Evolutionary conservation across 164 flowering plant species (phyloP).

Genomic region (Protea cynaroides): DNA sequence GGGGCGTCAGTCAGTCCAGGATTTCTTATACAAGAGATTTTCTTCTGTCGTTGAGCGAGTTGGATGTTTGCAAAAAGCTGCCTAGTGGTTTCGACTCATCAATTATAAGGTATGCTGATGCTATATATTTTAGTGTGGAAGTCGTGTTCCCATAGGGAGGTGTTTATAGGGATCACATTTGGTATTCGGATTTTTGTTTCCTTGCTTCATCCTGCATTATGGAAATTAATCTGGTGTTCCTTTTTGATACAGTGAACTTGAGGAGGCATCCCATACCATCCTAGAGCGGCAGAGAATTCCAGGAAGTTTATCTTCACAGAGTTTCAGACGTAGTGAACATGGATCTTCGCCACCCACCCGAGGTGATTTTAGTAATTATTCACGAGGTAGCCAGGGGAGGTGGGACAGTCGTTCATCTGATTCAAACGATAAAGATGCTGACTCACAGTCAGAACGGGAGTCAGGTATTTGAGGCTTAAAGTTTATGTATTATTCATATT

Average conservation of each 20-base stretch:
- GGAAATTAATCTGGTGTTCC: slow-evolving; percentile 1
- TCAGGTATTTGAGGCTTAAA: slow-evolving; percentile 34
- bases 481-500: too few relatives aligned
- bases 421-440: slow-evolving; percentile 66
- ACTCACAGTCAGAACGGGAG: slow-evolving; percentile 66
- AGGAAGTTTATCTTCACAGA: slow-evolving; percentile 48
- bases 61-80: slow-evolving; percentile 67
- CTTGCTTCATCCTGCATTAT: not conserved
- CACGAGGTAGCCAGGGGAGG: slow-evolving; percentile 62
- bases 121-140: too few relatives aligned
- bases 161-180: not conserved
- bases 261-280: slow-evolving; percentile 34
- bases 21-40: slow-evolving; percentile 66
- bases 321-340: slow-evolving; percentile 59
- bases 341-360: slow-evolving; percentile 74
- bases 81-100: slow-evolving; percentile 64
- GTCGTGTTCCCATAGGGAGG: too few relatives aligned
- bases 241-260: slow-evolving; percentile 62
- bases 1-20: too few relatives aligned
- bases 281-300: slow-evolving; percentile 51
- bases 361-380: slow-evolving; percentile 48
- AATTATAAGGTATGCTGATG: slow-evolving; percentile 45
- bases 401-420: slow-evolving; percentile 84
- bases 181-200: not conserved
- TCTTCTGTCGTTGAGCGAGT: slow-evolving; percentile 62